Conservation (phyloP, 202 grass and related monocot genomes). For the Cymbopogon flexuosus region DNA sequence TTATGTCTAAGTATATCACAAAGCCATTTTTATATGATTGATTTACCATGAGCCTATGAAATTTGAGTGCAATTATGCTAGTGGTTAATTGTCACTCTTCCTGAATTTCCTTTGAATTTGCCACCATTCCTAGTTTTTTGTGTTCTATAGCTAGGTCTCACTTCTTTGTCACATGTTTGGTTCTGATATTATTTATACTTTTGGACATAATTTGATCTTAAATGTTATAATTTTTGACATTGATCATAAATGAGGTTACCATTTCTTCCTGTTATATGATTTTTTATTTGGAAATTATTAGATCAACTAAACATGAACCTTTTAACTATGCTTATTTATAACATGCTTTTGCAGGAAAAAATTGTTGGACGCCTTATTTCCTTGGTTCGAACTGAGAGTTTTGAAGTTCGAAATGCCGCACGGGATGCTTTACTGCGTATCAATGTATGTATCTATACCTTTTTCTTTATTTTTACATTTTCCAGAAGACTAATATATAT, state of each 20-base stretch:
- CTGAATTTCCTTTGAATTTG: neutral
- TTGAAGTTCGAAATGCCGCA: constrained; percentile 61
- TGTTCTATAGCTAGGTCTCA: neutral
- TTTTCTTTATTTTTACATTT: neutral
- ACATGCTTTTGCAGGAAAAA: constrained; percentile 50
- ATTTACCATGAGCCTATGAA: neutral
- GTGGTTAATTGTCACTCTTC: neutral
- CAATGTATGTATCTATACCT: constrained; percentile 50
- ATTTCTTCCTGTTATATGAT: constrained; percentile 2
- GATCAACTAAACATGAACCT: constrained; percentile 9
- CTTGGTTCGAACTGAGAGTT: constrained; percentile 54
- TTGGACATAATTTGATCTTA: neutral
- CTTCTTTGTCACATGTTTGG: constrained; percentile 12
- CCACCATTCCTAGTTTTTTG: neutral
- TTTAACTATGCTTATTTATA: neutral
- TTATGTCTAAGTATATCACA: neutral
- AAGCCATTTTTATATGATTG: neutral
- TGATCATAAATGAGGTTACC: constrained; percentile 8
- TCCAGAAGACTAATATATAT: neutral
- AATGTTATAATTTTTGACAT: neutral
- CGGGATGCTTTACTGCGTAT: constrained; percentile 52
- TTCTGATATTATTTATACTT: constrained; percentile 18
- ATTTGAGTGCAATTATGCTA: neutral
- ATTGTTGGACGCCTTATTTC: constrained; percentile 49
- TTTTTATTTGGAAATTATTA: constrained; percentile 16